These are phyloP conservation scores for Monilinia vaccinii-corymbosi DNA, from an alignment of 2,329 filamentous ascomycete genomes.

Conservation along the genomic window DNA sequence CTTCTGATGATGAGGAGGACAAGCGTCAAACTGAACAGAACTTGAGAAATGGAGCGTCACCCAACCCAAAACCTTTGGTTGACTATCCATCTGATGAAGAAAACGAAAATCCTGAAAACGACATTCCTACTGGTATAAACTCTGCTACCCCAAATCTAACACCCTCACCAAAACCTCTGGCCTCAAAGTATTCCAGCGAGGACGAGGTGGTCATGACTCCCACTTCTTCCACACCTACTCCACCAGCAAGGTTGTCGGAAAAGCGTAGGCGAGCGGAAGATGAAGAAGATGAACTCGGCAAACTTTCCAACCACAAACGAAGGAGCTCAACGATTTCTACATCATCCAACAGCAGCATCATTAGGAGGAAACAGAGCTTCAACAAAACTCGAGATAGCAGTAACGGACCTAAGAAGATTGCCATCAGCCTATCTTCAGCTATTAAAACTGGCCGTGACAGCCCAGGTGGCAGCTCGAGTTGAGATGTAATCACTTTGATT, in stretches of 20 bases:
- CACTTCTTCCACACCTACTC: conserved; percentile 33
- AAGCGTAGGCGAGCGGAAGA: conserved; percentile 89
- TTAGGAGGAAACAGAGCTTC: conserved; percentile 40
- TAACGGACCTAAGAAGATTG: conserved; percentile 39
- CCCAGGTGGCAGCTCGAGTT: conserved; percentile 10
- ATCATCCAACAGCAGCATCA: conserved; percentile 23
- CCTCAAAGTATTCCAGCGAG: conserved; percentile 14
- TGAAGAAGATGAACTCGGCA: conserved; percentile 85
- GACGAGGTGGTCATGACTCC: conserved; percentile 17
- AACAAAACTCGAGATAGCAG: conserved; percentile 33
- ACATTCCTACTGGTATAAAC: conserved; percentile 29
- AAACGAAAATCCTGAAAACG: conserved; percentile 52
- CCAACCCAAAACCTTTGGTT: conserved; percentile 64
- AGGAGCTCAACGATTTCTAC: conserved; percentile 42
- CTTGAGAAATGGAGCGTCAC: conserved; percentile 53
- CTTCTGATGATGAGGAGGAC: conserved; percentile 72
- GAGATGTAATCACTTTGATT: not conserved
- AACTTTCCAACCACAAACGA: conserved; percentile 57
- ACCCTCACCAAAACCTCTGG: conserved; percentile 19
- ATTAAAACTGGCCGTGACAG: conserved; percentile 29
- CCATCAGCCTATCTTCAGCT: conserved; percentile 45
- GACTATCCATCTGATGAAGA: conserved; percentile 92
- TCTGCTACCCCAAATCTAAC: conserved; percentile 11
- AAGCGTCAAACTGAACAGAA: conserved; percentile 28
- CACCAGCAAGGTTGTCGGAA: conserved; percentile 72